Evolutionary conservation across 305 asterid species (phyloP), one percentile per base, ranked within the genome.

Genomic region (Stenogyne calaminthoides): DNA sequence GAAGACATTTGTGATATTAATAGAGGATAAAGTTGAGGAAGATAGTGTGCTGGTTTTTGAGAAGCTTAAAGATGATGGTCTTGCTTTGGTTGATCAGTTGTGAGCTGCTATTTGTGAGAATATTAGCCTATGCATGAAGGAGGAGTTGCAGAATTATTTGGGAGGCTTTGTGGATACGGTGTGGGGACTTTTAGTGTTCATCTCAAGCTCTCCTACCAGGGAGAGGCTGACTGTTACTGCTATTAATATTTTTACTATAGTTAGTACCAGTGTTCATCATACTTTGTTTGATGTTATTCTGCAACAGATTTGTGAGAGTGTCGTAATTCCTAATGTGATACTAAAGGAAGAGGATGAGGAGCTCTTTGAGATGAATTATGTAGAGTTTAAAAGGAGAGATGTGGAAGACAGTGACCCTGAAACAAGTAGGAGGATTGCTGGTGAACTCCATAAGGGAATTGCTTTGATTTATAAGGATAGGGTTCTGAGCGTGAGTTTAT

Each of bases 321-420:
- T 92, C 32, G 97, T 95, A 76, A 85, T 95, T 78, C 99, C 99
- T 3, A 95, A 95, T 85, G 99, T 95, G 76, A 90, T 95, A 97
- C 77, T 95, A 51, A 86, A 94, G 83, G 99, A 90, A 51, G 99
- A 95, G 84, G 99, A 92, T 19, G 98, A 95, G 80, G 97, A 92
- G 82, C 84, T 92, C 69, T 92, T 92, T 83, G 98, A 95, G 64
- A 90, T 92, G 96, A 92, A 92, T 57, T 89, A 79, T 82, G 83
- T 95, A 64, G 99, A 92, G 80, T 95, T 90, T 85, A 91, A 90
- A 40, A 82, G 97, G 70, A 88, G 98, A 84, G 99, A 95, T 80
- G 89, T 95, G 98, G 96, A 92, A 84, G 96, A 96, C 75, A 92
- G 99, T 77, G 98, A 95, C 82, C 85, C 88, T 25, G 99, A 91